phyloP scores from a whole-genome alignment of 257 asterid genomes.

The Rubia yunnanensis region DNA sequence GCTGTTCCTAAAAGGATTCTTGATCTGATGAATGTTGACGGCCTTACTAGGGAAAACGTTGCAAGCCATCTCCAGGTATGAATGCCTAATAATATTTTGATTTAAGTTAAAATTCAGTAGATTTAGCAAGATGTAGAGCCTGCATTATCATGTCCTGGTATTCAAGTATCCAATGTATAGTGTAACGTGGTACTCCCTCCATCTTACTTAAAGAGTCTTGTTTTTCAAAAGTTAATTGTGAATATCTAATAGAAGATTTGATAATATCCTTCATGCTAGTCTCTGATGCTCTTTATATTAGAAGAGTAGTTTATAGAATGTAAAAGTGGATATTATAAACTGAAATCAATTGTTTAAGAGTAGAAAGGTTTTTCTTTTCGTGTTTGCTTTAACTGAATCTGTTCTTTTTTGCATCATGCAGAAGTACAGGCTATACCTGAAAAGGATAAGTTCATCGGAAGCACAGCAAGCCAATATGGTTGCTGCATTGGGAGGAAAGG shows the following conservation, averaged over 20 bases:
- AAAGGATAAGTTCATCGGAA: conserved; percentile 58
- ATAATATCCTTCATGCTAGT: neutral
- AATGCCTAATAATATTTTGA: no score
- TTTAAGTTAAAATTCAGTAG: neutral
- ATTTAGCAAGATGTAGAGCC: neutral
- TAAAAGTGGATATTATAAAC: neutral
- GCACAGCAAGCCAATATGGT: conserved; percentile 73
- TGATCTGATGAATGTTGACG: conserved; percentile 79
- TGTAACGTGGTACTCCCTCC: no score
- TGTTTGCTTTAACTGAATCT: neutral
- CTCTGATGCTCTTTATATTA: neutral
- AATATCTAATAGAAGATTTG: neutral
- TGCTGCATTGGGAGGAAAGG: conserved; percentile 66
- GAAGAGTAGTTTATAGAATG: neutral
- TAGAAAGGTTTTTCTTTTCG: no score
- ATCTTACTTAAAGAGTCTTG: no score
- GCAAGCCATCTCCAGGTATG: conserved; percentile 95
- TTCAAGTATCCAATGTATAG: no score
- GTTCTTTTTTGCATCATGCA: conserved; percentile 20
- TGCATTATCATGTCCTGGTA: no score
- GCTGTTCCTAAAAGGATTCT: conserved; percentile 89
- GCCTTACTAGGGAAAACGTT: conserved; percentile 81
- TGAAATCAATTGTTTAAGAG: neutral
- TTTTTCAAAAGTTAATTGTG: no score
- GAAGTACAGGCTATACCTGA: conserved; percentile 83